A percentile compares a stretch with the other conserved stretches of the same genome.
Conservation (phyloP, 2,329 filamentous ascomycete genomes). For the Alternaria sp. region DNA sequence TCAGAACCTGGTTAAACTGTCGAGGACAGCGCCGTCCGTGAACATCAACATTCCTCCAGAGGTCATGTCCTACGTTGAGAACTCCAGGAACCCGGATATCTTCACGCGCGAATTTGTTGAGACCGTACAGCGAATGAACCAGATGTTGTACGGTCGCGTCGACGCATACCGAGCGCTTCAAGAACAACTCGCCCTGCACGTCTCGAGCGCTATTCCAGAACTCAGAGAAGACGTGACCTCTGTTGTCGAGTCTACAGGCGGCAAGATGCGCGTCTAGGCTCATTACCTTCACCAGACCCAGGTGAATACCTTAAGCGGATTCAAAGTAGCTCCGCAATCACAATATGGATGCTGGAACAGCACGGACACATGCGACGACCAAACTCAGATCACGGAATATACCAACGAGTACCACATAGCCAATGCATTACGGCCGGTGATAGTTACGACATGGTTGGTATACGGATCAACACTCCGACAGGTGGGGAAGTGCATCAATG, state of each 20-base stretch:
- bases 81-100: constrained; percentile 69
- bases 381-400: neutral
- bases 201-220: constrained; percentile 64
- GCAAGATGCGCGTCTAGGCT: constrained; percentile 30
- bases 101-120: constrained; percentile 72
- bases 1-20: constrained; percentile 60
- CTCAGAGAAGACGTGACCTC: constrained; percentile 60
- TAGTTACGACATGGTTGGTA: neutral
- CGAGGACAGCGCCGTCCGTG: constrained; percentile 55
- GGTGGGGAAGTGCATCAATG: neutral
- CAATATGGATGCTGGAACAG: neutral
- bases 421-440: neutral
- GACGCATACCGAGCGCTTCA: constrained; percentile 65
- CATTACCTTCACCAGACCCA: neutral
- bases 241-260: constrained; percentile 56
- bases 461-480: neutral
- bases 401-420: neutral
- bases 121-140: constrained; percentile 66
- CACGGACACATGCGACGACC: neutral
- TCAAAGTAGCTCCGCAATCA: neutral
- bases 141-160: constrained; percentile 66
- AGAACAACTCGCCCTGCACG: constrained; percentile 64
- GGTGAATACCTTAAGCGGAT: neutral
- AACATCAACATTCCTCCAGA: constrained; percentile 64
- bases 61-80: constrained; percentile 68